These are phyloP conservation scores for Azolla pinnata DNA, from an alignment of 75 land plant genomes.

Conservation along the genomic window DNA sequence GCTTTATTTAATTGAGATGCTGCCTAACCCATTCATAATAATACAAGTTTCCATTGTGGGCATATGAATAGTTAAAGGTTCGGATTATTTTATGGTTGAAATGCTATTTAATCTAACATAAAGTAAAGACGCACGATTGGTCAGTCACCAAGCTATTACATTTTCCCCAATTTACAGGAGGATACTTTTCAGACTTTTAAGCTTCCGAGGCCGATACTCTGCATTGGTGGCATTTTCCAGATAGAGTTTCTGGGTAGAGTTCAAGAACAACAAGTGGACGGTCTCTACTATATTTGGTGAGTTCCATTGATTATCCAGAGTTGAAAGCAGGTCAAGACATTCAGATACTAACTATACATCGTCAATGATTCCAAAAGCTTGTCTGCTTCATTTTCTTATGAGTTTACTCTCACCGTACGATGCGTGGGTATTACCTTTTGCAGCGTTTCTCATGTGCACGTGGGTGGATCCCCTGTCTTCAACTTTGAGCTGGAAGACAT, in stretches of 20 bases:
- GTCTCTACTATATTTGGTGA: constrained; percentile 76
- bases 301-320: constrained; percentile 9
- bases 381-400: no score
- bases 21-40: not conserved
- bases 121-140: not conserved
- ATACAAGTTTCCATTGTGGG: not conserved
- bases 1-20: not conserved
- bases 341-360: no score
- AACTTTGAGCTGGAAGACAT: constrained; percentile 25
- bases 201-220: constrained; percentile 70
- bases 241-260: constrained; percentile 80
- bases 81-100: no score
- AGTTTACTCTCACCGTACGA: no score
- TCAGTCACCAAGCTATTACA: no score
- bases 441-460: constrained; percentile 58
- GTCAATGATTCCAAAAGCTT: no score
- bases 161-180: constrained; percentile 29
- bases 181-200: constrained; percentile 57
- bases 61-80: no score
- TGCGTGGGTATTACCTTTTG: constrained; percentile 2
- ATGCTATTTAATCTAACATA: not conserved
- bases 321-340: no score
- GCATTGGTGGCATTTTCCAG: constrained; percentile 74
- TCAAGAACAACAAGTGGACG: constrained; percentile 58
- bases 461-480: constrained; percentile 41